Evolutionary conservation across 225 moss, liverwort and hornwort genomes (phyloP), one percentile per base, ranked within the genome.

Genomic region (Bryum argenteum): DNA sequence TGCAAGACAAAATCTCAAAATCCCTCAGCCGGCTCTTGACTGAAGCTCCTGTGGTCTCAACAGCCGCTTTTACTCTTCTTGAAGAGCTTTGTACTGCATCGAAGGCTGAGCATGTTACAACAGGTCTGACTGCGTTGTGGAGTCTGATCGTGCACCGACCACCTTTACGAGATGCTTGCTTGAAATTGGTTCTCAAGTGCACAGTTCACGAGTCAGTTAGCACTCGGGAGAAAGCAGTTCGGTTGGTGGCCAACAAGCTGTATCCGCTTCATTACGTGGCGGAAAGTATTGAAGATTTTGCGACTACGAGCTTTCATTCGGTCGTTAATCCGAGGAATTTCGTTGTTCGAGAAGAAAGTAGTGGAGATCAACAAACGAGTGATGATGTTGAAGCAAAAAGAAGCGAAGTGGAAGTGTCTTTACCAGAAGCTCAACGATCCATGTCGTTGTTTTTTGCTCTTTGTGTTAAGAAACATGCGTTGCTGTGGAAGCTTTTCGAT

Each of bases 361-460:
- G 69, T 78, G 91, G 78, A 57, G 87, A 91, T 59, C 84, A 84
- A 71, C 81, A 63, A 55, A 61, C 65, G 51, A 82, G 26, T 73
- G 75, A 86, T 66, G 84, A 67, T 75, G 89, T 80, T 68, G 85
- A 92, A 65, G 80, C 78, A 52, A 86, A 69, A 78, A 78, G 70
- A 66, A 80, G 59, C 78, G 79, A 87, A 73, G 70, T 72, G 67
- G 26, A 26, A 26, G 60, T 89, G 57, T 87, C 92, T 19, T 81
- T 91, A 69, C 70, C 85, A 55, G 94, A 98, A 78, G 98, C 98
- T 62, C 98, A 94, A 75, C 98, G 92, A 57, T 91, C 89, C 85
- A 98, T 98, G 92, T 90, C 98, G 18, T 92, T 98, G 38, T 94
- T 91, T 75, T 98, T 98, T 78, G 98, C 98, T 38, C 77, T 98